These are phyloP conservation scores for Prunus fruticosa DNA, from an alignment of 306 rosid species.

Conservation along the genomic window DNA sequence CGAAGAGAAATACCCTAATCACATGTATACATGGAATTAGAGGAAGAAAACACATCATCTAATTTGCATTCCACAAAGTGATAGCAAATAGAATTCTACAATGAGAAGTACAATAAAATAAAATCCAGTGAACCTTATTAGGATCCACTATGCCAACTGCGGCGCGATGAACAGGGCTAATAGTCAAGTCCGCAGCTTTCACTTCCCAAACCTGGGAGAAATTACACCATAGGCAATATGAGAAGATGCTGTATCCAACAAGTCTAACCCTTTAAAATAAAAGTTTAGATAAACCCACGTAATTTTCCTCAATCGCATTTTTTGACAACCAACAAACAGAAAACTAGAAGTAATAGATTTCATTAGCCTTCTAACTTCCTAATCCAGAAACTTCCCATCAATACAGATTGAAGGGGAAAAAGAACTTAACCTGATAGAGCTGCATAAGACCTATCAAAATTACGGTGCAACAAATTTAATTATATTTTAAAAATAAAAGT, in stretches of 20 bases:
- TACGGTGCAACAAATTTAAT: not conserved
- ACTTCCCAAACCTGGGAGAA: conserved; percentile 86
- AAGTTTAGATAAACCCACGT: not conserved
- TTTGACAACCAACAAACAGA: not conserved
- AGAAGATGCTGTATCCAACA: not conserved
- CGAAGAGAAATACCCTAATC: conserved; percentile 87
- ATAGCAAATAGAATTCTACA: not conserved
- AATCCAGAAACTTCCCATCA: not conserved
- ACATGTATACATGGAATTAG: conserved; percentile 12
- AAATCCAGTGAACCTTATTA: conserved; percentile 51
- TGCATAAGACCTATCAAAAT: not conserved
- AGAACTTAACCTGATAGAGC: not conserved
- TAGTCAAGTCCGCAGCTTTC: conserved; percentile 92
- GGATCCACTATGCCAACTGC: conserved; percentile 78
- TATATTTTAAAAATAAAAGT: not conserved
- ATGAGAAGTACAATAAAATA: conserved; percentile 7
- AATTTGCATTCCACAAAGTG: conserved; percentile 12
- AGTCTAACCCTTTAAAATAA: not conserved
- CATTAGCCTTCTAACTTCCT: not conserved
- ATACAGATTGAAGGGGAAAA: not conserved
- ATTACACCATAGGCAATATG: not conserved
- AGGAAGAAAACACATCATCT: conserved; percentile 14
- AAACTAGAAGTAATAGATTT: not conserved
- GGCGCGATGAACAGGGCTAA: conserved; percentile 92
- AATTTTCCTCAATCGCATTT: not conserved